Conservation (phyloP, 2,329 filamentous ascomycete species). For the Fusarium solani-melongenae region DNA sequence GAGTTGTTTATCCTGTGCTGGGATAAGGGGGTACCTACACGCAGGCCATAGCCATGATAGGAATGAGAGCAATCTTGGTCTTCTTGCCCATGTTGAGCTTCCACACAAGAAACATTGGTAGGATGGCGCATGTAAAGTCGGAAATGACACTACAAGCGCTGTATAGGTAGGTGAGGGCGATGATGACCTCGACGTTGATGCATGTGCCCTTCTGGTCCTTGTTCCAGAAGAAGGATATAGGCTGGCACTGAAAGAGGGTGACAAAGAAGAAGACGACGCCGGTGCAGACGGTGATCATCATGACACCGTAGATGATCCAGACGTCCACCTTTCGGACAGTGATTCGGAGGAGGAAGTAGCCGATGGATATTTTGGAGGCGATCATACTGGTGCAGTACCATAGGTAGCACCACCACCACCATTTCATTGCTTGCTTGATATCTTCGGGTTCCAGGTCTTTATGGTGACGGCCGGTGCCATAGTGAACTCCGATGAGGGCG, state of each 20-base stretch:
- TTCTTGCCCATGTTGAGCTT: constrained; percentile 64
- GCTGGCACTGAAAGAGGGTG: constrained; percentile 53
- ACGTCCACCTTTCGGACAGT: constrained; percentile 48
- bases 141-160: constrained; percentile 60
- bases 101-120: constrained; percentile 66
- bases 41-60: constrained; percentile 67
- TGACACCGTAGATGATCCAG: constrained; percentile 51
- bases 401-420: constrained; percentile 54
- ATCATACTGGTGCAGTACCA: constrained; percentile 52
- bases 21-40: constrained; percentile 47
- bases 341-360: constrained; percentile 55
- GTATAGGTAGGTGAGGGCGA: constrained; percentile 63
- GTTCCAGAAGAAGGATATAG: constrained; percentile 56
- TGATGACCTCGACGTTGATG: constrained; percentile 56
- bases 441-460: constrained; percentile 44
- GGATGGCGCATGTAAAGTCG: constrained; percentile 63
- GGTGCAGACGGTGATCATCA: constrained; percentile 49
- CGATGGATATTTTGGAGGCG: constrained; percentile 55
- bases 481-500: constrained; percentile 49
- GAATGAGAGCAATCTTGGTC: constrained; percentile 63
- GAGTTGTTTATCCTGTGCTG: constrained; percentile 6
- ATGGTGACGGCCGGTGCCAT: constrained; percentile 55
- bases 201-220: constrained; percentile 49
- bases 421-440: constrained; percentile 48
- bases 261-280: constrained; percentile 56